Evolutionary conservation across 306 rosid genomes (phyloP).

Genomic region (Trifolium repens): DNA sequence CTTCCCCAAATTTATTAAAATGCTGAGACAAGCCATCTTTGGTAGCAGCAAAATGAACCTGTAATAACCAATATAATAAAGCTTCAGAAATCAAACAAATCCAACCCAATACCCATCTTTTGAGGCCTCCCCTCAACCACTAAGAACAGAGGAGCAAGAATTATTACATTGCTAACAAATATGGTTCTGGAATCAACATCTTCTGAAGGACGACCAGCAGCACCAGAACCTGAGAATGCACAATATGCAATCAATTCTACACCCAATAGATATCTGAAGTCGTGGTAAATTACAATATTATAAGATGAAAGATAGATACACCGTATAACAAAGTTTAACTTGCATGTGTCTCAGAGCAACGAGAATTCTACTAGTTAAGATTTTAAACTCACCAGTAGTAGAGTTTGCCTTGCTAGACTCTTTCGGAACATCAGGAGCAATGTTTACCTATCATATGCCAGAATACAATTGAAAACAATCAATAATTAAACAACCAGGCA

Average conservation of each 20-base stretch:
- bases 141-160: conserved; percentile 38
- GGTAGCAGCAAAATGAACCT: conserved; percentile 97
- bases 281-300: neutral
- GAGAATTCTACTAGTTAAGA: conserved; percentile 10
- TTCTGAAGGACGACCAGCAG: conserved; percentile 69
- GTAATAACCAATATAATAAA: conserved; percentile 29
- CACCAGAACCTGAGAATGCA: conserved; percentile 57
- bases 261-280: conserved; percentile 6
- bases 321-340: conserved; percentile 17
- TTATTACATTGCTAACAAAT: conserved; percentile 86
- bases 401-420: conserved; percentile 55
- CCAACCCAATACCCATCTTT: neutral
- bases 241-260: conserved; percentile 14
- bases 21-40: conserved; percentile 90
- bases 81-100: conserved; percentile 41
- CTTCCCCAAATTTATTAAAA: conserved; percentile 86
- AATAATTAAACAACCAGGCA: conserved; percentile 8
- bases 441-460: conserved; percentile 54
- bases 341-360: conserved; percentile 10
- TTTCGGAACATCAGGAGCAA: conserved; percentile 57
- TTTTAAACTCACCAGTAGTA: conserved; percentile 61
- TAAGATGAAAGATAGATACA: conserved; percentile 3
- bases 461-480: conserved; percentile 35
- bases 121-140: conserved; percentile 20
- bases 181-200: conserved; percentile 90